Evolutionary conservation across 2,329 filamentous ascomycete species (phyloP).

Genomic region (Sclerotinia subarctica): DNA sequence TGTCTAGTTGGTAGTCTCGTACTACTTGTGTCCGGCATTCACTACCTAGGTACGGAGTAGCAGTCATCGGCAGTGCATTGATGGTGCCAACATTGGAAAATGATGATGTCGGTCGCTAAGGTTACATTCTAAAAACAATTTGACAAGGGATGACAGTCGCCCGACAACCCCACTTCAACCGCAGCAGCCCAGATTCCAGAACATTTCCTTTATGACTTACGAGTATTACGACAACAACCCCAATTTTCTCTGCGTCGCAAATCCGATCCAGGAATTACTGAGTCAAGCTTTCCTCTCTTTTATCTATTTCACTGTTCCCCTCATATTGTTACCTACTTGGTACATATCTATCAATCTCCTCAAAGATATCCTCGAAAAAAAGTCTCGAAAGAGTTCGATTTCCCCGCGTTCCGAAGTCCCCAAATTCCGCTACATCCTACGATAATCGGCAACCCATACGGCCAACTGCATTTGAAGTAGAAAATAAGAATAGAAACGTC

Average conservation of each 20-base stretch:
- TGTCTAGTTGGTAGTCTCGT: not conserved
- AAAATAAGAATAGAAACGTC: not conserved
- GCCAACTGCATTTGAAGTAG: not conserved
- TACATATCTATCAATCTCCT: not conserved
- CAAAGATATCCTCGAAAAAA: not conserved
- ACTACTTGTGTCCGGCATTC: not conserved
- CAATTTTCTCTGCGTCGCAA: not conserved
- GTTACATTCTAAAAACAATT: not conserved
- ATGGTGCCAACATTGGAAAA: not conserved
- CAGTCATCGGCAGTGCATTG: not conserved
- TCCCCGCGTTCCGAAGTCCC: slow-evolving; percentile 14
- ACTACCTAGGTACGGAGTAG: no score
- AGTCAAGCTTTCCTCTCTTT: not conserved
- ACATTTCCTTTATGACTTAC: not conserved
- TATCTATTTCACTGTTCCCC: not conserved
- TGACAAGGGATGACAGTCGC: not conserved
- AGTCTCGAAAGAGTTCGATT: not conserved
- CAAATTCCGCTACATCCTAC: slow-evolving; percentile 4
- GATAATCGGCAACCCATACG: not conserved
- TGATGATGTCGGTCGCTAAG: not conserved
- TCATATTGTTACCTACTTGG: not conserved
- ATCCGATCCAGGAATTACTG: no score
- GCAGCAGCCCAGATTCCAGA: slow-evolving; percentile 11
- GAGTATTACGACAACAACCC: not conserved
- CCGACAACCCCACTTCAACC: not conserved